Conservation (phyloP, 305 asterid genomes). For the Fraxinus baroniana region DNA sequence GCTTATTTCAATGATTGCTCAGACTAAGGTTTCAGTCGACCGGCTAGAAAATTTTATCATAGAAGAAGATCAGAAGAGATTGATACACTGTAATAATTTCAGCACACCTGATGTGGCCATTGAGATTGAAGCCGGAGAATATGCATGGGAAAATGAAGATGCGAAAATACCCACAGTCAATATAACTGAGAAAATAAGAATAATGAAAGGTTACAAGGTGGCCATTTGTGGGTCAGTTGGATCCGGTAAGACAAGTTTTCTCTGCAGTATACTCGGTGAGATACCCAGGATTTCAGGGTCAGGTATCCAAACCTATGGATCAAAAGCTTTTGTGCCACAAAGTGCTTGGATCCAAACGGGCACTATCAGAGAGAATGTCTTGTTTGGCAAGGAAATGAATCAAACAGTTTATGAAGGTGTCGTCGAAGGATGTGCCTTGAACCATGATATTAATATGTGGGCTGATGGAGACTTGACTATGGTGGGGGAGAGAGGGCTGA, state of each 20-base stretch:
- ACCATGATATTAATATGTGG: constrained; percentile 64
- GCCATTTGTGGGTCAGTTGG: constrained; percentile 81
- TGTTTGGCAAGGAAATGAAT: constrained; percentile 73
- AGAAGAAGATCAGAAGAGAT: constrained; percentile 54
- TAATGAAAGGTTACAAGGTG: constrained; percentile 62
- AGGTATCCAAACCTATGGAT: constrained; percentile 44
- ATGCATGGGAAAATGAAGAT: constrained; percentile 50
- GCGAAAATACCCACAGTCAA: constrained; percentile 46
- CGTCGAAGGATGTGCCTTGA: constrained; percentile 64
- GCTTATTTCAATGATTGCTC: constrained; percentile 69
- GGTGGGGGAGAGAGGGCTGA: constrained; percentile 74
- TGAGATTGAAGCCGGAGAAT: constrained; percentile 64
- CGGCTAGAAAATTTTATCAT: constrained; percentile 51
- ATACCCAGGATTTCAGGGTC: constrained; percentile 62
- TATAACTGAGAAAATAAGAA: constrained; percentile 39
- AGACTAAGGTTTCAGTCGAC: constrained; percentile 69
- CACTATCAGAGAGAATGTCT: constrained; percentile 58
- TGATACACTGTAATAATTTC: constrained; percentile 25
- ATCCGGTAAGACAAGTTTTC: constrained; percentile 73
- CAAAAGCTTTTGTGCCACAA: constrained; percentile 75
- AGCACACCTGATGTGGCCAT: constrained; percentile 41
- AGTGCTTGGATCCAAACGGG: constrained; percentile 89
- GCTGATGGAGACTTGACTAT: constrained; percentile 60
- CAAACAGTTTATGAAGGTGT: constrained; percentile 49
- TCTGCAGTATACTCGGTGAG: constrained; percentile 65